Percentiles rank a stretch among this genome's conserved stretches.
phyloP scores from a whole-genome alignment of 495 filamentous ascomycete species.

The Ramalina intermedia region DNA sequence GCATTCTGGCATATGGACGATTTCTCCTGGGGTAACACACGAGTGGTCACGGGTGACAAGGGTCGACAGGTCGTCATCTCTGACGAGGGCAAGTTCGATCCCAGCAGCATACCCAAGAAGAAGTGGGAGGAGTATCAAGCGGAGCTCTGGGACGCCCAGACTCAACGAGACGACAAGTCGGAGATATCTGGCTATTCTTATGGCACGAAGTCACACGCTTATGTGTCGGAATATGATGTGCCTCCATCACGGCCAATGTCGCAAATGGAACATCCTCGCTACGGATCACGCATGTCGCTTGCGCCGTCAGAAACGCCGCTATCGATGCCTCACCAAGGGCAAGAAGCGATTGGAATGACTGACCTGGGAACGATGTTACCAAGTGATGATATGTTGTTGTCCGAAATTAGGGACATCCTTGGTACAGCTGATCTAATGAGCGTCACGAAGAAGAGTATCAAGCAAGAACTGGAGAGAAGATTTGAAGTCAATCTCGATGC shows the following conservation, averaged over 20 bases:
- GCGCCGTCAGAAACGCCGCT: constrained; percentile 48
- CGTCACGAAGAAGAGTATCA: constrained; percentile 97
- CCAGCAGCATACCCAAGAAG: constrained; percentile 82
- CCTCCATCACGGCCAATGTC: constrained; percentile 53
- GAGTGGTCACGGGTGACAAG: constrained; percentile 91
- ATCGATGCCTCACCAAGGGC: constrained; percentile 29
- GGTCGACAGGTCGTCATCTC: constrained; percentile 86
- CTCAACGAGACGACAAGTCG: constrained; percentile 71
- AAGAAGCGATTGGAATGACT: constrained; percentile 49
- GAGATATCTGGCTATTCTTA: constrained; percentile 86
- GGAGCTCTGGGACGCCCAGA: constrained; percentile 92
- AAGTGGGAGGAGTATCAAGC: constrained; percentile 98
- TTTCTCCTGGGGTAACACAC: constrained; percentile 95
- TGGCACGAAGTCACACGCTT: constrained; percentile 64
- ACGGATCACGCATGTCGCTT: constrained; percentile 60
- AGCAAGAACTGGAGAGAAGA: constrained; percentile 75
- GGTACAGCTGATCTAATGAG: constrained; percentile 88
- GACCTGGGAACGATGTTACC: constrained; percentile 54
- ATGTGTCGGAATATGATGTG: constrained; percentile 48
- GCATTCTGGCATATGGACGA: constrained; percentile 99
- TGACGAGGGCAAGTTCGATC: constrained; percentile 98
- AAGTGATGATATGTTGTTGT: constrained; percentile 74
- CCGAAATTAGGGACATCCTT: constrained; percentile 89
- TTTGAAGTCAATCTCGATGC: constrained; percentile 72
- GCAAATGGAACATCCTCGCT: constrained; percentile 47